A percentile compares a stretch with the other conserved stretches of the same genome.
Evolutionary conservation across 148 eudicot genomes (phyloP).

Genomic region (Beta vulgaris): DNA sequence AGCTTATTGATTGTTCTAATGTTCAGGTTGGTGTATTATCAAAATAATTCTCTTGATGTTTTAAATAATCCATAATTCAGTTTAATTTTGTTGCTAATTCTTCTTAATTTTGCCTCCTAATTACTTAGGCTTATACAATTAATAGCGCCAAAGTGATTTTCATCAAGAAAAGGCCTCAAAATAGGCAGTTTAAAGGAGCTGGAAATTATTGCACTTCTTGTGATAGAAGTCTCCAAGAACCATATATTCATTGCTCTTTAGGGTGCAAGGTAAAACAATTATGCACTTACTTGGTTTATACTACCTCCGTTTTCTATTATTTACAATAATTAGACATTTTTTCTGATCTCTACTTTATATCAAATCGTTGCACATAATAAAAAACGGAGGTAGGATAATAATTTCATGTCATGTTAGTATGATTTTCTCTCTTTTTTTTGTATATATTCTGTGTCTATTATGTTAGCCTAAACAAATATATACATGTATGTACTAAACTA

Average conservation of each 20-base stretch:
- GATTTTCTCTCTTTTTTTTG: no score
- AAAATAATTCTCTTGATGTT: neutral
- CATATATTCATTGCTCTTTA: conserved; percentile 87
- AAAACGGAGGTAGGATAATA: no score
- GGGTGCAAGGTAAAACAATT: conserved; percentile 78
- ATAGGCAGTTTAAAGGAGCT: conserved; percentile 90
- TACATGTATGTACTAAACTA: no score
- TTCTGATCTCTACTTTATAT: no score
- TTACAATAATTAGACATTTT: neutral
- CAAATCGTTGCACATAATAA: no score
- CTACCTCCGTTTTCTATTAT: neutral
- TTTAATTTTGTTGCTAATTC: neutral
- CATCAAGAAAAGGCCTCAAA: conserved; percentile 95
- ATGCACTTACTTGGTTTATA: neutral
- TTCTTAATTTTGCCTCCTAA: neutral
- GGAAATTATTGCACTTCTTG: conserved; percentile 95
- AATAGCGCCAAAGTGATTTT: conserved; percentile 89
- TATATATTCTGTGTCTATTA: no score
- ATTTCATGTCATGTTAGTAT: no score
- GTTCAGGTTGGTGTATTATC: conserved; percentile 55
- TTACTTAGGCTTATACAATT: conserved; percentile 77
- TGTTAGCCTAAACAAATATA: no score
- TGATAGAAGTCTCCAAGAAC: conserved; percentile 95
- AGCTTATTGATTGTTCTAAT: conserved; percentile 81
- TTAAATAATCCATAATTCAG: conserved; percentile 10